Base-by-base conservation (phyloP, 1,284 basidiomycete genomes). In the Rhodotorula sp. region DNA sequence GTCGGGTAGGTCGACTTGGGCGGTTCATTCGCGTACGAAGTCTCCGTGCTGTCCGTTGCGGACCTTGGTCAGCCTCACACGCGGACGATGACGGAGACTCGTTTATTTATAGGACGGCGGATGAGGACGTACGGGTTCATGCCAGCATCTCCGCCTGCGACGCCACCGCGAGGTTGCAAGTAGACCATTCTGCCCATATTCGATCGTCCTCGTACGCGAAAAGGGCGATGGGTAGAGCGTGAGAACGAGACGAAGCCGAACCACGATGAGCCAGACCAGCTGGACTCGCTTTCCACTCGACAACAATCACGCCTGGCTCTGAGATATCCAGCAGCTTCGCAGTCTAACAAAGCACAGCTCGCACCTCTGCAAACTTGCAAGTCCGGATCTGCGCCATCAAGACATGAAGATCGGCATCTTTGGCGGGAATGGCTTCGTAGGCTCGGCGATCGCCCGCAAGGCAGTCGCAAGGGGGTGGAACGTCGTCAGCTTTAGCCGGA, bases 371-470 rank as follows among this genome's bases (percentile, higher is more conserved):
- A 29, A 14, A 14, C 43, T 39, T 49, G 51, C 51, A 47, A 51
- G 61, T n/a, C 21, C 23, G 20, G 26, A 5, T 14, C 5, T 5
- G n/a, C 15, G 1, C 48, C 4, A 7, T 34, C 34, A 8, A 6
- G 20, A 16, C 43, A 64, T 64, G 63, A 64, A 64, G 63, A 29
- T 64, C 21, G 56, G 63, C 63, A 64, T 76, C 23, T 62, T 76
- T 34, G 75, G 75, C 21, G 75, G 75, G 7, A 67, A 61, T 14
- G 75, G 75, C 10, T 72, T 76, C 54, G 75, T 76, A 29, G 95
- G 96, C 68, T 97, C 95, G 34, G 90, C 94, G 10, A 88, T 98
- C 52, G 97, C 93, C 83, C 91, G 88, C 80, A 87, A 89, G 23
- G 95, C 93, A 15, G 84, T 97, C 26, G 85, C 88, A 31, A 87